These are phyloP conservation scores for Septoria petroselini DNA, from an alignment of 2,329 filamentous ascomycete genomes.

Conservation along the genomic window DNA sequence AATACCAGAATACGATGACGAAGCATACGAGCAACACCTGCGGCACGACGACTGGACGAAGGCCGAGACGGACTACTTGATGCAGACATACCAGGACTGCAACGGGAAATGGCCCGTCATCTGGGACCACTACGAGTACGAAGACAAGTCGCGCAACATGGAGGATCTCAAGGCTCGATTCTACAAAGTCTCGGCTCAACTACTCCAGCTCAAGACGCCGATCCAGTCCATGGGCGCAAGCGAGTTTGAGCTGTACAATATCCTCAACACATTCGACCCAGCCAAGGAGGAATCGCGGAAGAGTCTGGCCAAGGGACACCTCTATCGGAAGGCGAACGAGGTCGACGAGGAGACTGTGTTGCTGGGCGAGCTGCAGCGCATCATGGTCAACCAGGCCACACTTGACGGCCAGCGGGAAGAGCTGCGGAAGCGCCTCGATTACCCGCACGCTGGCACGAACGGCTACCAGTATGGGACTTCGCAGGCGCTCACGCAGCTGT, in stretches of 20 bases:
- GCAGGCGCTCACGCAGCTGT: slow-evolving; percentile 71
- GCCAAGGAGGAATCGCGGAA: slow-evolving; percentile 76
- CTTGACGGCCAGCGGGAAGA: slow-evolving; percentile 80
- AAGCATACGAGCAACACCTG: slow-evolving; percentile 76
- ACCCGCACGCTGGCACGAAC: slow-evolving; percentile 63
- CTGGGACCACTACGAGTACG: slow-evolving; percentile 71
- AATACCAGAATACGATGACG: slow-evolving; percentile 77
- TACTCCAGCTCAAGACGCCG: slow-evolving; percentile 76
- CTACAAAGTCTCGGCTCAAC: slow-evolving; percentile 78
- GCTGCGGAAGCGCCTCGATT: slow-evolving; percentile 79
- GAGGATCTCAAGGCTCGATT: slow-evolving; percentile 91
- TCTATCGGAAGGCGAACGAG: slow-evolving; percentile 79
- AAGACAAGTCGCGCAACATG: slow-evolving; percentile 58
- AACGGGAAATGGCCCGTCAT: slow-evolving; percentile 89
- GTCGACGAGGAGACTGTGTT: slow-evolving; percentile 88
- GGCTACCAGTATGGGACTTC: slow-evolving; percentile 68
- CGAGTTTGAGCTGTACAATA: slow-evolving; percentile 79
- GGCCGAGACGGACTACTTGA: slow-evolving; percentile 89
- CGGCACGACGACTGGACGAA: slow-evolving; percentile 69
- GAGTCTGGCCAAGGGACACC: slow-evolving; percentile 73
- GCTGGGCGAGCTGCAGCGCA: slow-evolving; percentile 85
- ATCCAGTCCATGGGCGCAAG: slow-evolving; percentile 81
- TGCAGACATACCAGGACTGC: slow-evolving; percentile 70
- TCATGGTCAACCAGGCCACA: slow-evolving; percentile 78
- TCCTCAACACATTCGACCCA: slow-evolving; percentile 82